Evolutionary conservation across 2,329 filamentous ascomycete genomes (phyloP), one percentile per base, ranked within the genome.

Genomic region (Westerdykella aurantiaca): DNA sequence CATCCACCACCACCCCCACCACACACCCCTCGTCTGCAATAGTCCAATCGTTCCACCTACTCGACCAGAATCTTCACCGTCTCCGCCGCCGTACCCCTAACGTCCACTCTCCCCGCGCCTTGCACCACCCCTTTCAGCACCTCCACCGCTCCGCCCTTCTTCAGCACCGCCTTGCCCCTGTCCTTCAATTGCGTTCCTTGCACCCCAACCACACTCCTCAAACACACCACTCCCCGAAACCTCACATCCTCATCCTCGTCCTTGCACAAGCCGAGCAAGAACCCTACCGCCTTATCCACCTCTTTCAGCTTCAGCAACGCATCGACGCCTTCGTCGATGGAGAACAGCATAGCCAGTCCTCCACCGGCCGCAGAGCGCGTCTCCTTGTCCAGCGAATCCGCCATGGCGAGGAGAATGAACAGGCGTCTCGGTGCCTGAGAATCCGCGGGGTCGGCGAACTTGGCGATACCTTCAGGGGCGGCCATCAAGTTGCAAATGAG

Each of bases 401-500:
- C 84, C 31, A 98, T 79, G 0, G 91, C 93, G 11, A 96, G 78
- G 1, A 98, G 73, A 33, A 97, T 81, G 60, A 94, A 85, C 34
- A 97, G 69, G 0, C 91, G 78, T 42, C 87, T 82, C 21, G 77
- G 79, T 0, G 88, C 86, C 48, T 84, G 78, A 21, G 78, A 75
- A 3, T 77, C 80, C 12, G 75, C 78, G 12, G 43, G 40, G 47
- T 86, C 83, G 0, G 82, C 83, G 55, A 88, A 91, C 22, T 85
- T 75, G 1, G 78, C 74, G 3, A 86, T 75, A 14, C 83, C 84
- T 31, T 82, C 76, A 0, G 82, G 79, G 1, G 76, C 76, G 44
- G 85, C 82, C 61, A 88, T 85, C 13, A 98, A 76, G 59, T 98
- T 98, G 71, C 93, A 98, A 17, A 96, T 76, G 2, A 98, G 76